These are phyloP conservation scores for Phaseolus coccineus DNA, from an alignment of 331 rosid species.

Conservation along the genomic window DNA sequence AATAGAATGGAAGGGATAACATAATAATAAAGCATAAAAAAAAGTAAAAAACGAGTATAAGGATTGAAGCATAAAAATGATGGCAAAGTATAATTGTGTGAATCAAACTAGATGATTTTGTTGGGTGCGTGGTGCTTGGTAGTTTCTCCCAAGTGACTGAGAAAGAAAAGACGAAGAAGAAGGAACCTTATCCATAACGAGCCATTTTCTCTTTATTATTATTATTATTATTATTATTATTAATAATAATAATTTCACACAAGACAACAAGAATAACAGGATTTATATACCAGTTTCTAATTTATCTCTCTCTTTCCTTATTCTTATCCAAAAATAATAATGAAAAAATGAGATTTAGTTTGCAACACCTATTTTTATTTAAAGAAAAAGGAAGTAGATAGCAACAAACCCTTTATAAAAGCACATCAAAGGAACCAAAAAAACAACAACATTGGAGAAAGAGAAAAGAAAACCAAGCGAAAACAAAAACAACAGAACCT, in stretches of 20 bases:
- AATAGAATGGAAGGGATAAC: too few relatives aligned
- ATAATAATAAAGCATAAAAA: too few relatives aligned
- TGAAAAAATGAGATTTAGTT: background rate
- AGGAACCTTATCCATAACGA: conserved; percentile 67
- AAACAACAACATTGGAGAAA: conserved; percentile 18
- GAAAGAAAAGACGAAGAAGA: conserved; percentile 33
- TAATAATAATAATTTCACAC: too few relatives aligned
- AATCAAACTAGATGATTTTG: background rate
- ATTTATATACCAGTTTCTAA: background rate
- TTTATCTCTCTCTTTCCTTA: background rate
- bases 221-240: too few relatives aligned
- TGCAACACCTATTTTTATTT: background rate
- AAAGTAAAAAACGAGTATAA: too few relatives aligned
- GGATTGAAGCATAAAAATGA: too few relatives aligned
- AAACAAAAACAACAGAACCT: background rate
- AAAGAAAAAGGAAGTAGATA: conserved; percentile 8
- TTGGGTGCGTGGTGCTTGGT: conserved; percentile 29
- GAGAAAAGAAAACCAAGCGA: background rate
- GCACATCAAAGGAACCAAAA: conserved; percentile 42
- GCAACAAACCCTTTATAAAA: conserved; percentile 58
- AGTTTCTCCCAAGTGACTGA: conserved; percentile 14
- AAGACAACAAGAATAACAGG: conserved; percentile 22
- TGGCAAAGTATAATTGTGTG: background rate
- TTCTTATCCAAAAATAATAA: conserved; percentile 21
- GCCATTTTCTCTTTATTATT: background rate